A percentile compares a stretch with the other conserved stretches of the same genome.
Conservation (phyloP, 805 yeast genomes). For the Ogataea paradorogensis region DNA sequence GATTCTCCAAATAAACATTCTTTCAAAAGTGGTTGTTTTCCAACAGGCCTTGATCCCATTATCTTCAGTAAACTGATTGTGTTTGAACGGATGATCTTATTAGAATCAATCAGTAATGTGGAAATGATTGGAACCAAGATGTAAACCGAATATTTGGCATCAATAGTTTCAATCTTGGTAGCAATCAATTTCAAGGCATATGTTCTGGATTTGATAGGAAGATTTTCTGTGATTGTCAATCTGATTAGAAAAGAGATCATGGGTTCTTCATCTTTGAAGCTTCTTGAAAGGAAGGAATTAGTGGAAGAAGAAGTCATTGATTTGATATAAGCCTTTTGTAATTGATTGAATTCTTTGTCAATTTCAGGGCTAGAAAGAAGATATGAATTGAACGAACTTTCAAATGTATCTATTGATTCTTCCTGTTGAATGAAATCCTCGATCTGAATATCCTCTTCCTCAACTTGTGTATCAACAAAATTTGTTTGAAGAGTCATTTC, state of each 20-base stretch:
- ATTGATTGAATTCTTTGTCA: constrained; percentile 40
- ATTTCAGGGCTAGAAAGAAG: constrained; percentile 29
- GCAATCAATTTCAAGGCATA: constrained; percentile 44
- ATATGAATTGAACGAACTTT: constrained; percentile 32
- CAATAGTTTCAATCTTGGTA: constrained; percentile 35
- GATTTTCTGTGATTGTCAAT: constrained; percentile 51
- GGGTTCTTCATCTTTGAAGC: constrained; percentile 23
- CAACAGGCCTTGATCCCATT: constrained; percentile 35
- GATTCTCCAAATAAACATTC: constrained; percentile 55
- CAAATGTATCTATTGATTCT: constrained; percentile 8
- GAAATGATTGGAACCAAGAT: constrained; percentile 58
- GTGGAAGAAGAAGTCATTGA: constrained; percentile 34
- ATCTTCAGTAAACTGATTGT: constrained; percentile 38
- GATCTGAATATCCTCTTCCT: constrained; percentile 19
- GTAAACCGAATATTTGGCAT: constrained; percentile 38
- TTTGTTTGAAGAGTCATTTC: constrained; percentile 72
- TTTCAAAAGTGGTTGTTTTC: constrained; percentile 46
- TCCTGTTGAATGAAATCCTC: constrained; percentile 24
- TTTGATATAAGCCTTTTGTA: constrained; percentile 42
- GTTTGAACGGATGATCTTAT: constrained; percentile 47
- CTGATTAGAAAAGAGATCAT: constrained; percentile 59
- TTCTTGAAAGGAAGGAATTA: constrained; percentile 16
- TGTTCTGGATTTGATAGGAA: constrained; percentile 57
- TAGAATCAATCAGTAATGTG: constrained; percentile 50
- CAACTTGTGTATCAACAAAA: constrained; percentile 33